These are phyloP conservation scores for Durio zibethinus DNA, from an alignment of 345 rosid species.

Conservation along the genomic window DNA sequence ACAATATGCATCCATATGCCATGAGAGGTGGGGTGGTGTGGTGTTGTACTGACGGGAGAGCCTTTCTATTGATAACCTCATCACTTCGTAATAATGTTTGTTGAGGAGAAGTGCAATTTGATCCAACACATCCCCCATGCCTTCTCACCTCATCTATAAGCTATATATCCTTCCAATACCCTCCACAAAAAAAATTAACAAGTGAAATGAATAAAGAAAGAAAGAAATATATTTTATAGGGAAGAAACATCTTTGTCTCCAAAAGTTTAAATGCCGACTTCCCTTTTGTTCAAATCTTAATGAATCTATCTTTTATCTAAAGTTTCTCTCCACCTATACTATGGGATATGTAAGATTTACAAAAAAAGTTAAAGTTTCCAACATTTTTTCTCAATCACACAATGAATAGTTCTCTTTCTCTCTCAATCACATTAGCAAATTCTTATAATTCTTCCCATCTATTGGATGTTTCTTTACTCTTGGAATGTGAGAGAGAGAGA, in stretches of 20 bases:
- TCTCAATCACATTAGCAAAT: background rate
- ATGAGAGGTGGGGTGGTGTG: background rate
- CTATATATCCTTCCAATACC: background rate
- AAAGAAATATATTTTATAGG: background rate
- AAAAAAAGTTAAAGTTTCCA: slow-evolving; percentile 8
- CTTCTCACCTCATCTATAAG: slow-evolving; percentile 12
- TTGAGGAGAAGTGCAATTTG: slow-evolving; percentile 32
- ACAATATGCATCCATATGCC: slow-evolving; percentile 12
- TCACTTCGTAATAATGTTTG: slow-evolving; percentile 27
- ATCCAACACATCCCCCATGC: slow-evolving; percentile 27
- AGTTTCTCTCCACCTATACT: slow-evolving; percentile 25
- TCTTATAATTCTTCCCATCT: background rate
- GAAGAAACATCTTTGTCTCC: slow-evolving; percentile 21
- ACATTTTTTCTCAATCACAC: slow-evolving; percentile 8
- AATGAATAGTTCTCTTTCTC: background rate
- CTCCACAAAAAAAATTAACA: background rate
- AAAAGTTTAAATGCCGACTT: slow-evolving; percentile 23
- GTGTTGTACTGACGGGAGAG: background rate
- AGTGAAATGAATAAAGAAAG: background rate
- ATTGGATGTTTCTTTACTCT: background rate
- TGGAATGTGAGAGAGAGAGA: slow-evolving; percentile 1
- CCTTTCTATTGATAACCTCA: background rate
- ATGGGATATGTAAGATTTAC: background rate
- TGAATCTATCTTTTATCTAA: slow-evolving; percentile 24
- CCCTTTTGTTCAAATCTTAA: slow-evolving; percentile 22